Base-by-base conservation (phyloP, 352 stramenopile genomes). In the Globisporangium polare region DNA sequence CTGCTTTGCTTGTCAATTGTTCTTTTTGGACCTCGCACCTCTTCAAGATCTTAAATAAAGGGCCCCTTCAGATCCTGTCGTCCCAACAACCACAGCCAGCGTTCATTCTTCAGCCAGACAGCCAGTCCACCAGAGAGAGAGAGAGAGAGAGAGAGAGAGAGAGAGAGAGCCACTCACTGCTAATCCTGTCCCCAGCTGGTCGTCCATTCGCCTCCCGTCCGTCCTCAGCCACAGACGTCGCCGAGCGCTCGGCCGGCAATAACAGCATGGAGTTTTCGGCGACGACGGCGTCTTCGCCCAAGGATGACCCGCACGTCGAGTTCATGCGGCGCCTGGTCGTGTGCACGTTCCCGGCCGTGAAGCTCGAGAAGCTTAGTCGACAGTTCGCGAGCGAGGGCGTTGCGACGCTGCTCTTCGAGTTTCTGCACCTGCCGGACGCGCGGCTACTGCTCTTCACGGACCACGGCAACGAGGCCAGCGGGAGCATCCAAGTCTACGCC, bases 381-480 rank as follows among this genome's bases (percentile, higher is more conserved):
- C 77, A 80, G 43, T 80, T 90, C 29, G 83, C 83, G n/a, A 78
- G 75, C 18, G 83, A 92, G 15, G 45, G 47, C 27, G 74, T 92
- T 55, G 83, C 80, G 35, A 69, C 9, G 43, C 78, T 43, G n/a
- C 60, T 92, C 10, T 92, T 92, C 61, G 83, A 89, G 46, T 92
- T 92, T 53, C 62, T 90, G 18, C 83, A 90, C 35, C 29, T 92
- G 8, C 69, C 78, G 0, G 77, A 88, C 58, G 65, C 77, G 41
- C 69, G 80, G 15, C 62, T 92, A 53, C 60, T 92, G 57, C 67
- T 92, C 12, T 74, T 92, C 57, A 89, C 80, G n/a, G 79, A 92
- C 60, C 78, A 88, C 31, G 83, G 80, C 13, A 80, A 77, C 35
- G 77, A 87, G 43, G 58, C 65, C 22, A 86, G 69, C 26, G 77